Percentiles rank a stretch among this genome's conserved stretches.
Evolutionary conservation across 176 grass and related monocot genomes (phyloP).

Genomic region (Aegilops sharonensis): DNA sequence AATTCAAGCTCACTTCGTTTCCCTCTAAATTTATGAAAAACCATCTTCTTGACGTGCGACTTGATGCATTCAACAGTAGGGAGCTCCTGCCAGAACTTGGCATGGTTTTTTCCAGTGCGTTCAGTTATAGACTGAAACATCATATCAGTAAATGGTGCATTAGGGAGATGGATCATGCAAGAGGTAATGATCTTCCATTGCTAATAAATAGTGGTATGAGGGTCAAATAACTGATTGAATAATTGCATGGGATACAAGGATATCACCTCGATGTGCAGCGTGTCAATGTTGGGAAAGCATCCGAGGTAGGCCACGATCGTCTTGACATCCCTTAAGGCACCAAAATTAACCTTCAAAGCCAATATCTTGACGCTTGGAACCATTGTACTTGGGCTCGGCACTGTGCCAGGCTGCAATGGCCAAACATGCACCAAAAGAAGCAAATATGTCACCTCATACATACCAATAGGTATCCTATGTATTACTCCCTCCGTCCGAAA

Average conservation of each 20-base stretch:
- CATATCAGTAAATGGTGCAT: background rate
- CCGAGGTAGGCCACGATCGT: constrained; percentile 16
- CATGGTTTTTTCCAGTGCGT: background rate
- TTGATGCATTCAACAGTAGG: constrained; percentile 3
- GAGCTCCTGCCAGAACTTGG: constrained; percentile 16
- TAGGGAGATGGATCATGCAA: no score
- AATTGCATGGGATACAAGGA: background rate
- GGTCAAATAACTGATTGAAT: background rate
- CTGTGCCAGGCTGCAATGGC: constrained; percentile 2
- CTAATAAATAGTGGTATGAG: background rate
- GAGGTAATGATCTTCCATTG: no score
- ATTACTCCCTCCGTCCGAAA: background rate
- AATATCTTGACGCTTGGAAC: constrained; percentile 6
- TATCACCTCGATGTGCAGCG: constrained; percentile 5
- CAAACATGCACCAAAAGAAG: background rate
- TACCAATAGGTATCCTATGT: background rate
- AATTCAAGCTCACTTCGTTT: background rate
- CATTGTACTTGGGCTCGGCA: background rate
- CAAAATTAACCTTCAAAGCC: constrained; percentile 4
- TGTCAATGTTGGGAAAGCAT: constrained; percentile 35
- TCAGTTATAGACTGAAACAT: background rate
- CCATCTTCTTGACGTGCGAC: background rate
- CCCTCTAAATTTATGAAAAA: background rate
- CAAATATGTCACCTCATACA: background rate
- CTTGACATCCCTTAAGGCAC: background rate